phyloP scores from a whole-genome alignment of 805 yeast species.

The Ogataea glucozyma region DNA sequence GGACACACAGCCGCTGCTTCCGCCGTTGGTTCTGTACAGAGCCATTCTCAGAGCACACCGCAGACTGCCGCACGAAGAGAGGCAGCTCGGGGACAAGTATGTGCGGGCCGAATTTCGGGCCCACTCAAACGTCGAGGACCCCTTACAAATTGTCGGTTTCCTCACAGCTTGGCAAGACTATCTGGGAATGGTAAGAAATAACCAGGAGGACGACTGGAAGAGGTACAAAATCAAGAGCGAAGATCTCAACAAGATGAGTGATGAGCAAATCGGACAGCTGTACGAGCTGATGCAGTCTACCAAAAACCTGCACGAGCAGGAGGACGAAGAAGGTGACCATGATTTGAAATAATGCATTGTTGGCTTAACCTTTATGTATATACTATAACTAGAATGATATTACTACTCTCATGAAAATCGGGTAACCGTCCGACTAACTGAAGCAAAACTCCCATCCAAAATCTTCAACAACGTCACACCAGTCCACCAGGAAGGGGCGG shows the following conservation, averaged over 20 bases:
- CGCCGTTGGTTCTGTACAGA: slow-evolving; percentile 79
- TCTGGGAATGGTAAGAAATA: slow-evolving; percentile 46
- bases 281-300: slow-evolving; percentile 82
- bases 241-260: slow-evolving; percentile 79
- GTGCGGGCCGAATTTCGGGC: slow-evolving; percentile 88
- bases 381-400: not conserved
- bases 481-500: slow-evolving; percentile 43
- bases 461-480: slow-evolving; percentile 41
- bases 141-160: slow-evolving; percentile 91
- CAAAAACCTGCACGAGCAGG: slow-evolving; percentile 24
- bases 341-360: not conserved
- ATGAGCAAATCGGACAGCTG: slow-evolving; percentile 84
- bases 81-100: slow-evolving; percentile 85
- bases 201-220: slow-evolving; percentile 61
- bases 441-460: slow-evolving; percentile 43
- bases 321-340: slow-evolving; percentile 10
- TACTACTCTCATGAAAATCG: no score
- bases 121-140: slow-evolving; percentile 80
- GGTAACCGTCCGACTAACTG: slow-evolving; percentile 16
- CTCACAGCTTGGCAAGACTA: slow-evolving; percentile 94
- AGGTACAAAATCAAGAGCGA: slow-evolving; percentile 60
- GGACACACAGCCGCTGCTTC: slow-evolving; percentile 54
- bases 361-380: not conserved
- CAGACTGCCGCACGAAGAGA: slow-evolving; percentile 62
- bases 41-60: slow-evolving; percentile 82